These are phyloP conservation scores for Gleditsia sinensis DNA, from an alignment of 306 rosid species.

Conservation along the genomic window DNA sequence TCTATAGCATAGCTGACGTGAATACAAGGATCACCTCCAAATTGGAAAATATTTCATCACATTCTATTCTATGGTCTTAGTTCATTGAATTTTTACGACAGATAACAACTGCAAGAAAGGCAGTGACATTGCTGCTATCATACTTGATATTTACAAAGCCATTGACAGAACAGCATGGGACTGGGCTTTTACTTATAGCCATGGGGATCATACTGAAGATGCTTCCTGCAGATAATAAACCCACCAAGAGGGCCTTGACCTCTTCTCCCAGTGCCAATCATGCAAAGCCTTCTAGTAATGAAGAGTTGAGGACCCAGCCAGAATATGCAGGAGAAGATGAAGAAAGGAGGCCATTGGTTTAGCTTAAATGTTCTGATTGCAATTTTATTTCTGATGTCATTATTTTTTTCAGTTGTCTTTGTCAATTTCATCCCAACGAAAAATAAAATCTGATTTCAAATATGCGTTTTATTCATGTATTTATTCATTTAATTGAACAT, in stretches of 20 bases:
- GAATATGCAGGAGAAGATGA: slow-evolving; percentile 45
- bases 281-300: slow-evolving; percentile 37
- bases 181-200: slow-evolving; percentile 58
- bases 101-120: slow-evolving; percentile 78
- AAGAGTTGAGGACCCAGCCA: slow-evolving; percentile 33
- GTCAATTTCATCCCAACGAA: slow-evolving; percentile 20
- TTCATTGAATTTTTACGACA: slow-evolving; percentile 41
- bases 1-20: not conserved
- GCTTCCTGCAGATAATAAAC: slow-evolving; percentile 48
- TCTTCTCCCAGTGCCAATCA: slow-evolving; percentile 26
- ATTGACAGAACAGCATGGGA: slow-evolving; percentile 63
- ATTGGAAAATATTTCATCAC: not conserved
- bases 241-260: slow-evolving; percentile 34
- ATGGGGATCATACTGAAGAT: slow-evolving; percentile 61
- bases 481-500: not conserved
- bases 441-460: slow-evolving; percentile 17
- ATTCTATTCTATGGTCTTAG: too few relatives aligned
- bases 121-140: slow-evolving; percentile 63
- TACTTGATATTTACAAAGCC: slow-evolving; percentile 73
- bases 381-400: slow-evolving; percentile 13
- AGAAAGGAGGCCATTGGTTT: slow-evolving; percentile 69
- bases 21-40: not conserved
- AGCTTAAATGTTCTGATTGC: slow-evolving; percentile 22
- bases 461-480: not conserved
- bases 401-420: slow-evolving; percentile 21